Base-by-base conservation (phyloP, 1,139 yeast species). In the Candida glucosophila region DNA sequence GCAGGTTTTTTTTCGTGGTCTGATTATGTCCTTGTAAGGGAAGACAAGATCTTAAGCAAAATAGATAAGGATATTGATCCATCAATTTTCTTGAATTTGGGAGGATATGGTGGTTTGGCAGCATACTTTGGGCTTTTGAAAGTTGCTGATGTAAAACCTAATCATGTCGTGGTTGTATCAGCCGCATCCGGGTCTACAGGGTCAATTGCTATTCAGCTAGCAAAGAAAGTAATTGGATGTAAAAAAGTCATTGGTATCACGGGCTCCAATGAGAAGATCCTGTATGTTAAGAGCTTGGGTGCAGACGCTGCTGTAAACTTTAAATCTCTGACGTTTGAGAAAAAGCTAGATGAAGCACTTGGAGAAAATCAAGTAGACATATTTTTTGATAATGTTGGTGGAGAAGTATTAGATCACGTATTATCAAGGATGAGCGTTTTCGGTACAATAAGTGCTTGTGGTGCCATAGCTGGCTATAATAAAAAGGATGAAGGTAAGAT, bases 301-400 rank as follows among this genome's bases (percentile, higher is more conserved):
- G 58, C 57, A 2, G 56, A 52, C 32, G 33, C 30, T 23, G 47
- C 53, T 26, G 41, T 44, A 16, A 45, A 49, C 35, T 49, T 49
- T 40, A 37, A 39, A 16, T 39, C 33, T 13, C 46, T 61, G 2
- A 49, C 59, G 15, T 71, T 64, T 41, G 46, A 54, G 29, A 44
- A 55, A 22, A 53, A 71, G 29, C 57, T 75, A 34, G 32, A 44
- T 9, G 49, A 58, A 15, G 71, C 66, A 14, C 51, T 71, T 19
- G 75, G 67, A 23, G 61, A 54, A 8, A 58, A 55, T 20, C 51
- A 48, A 34, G 59, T 64, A 25, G 76, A 73, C 36, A 55, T 56
- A 17, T 71, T 61, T 43, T 66, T 58, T 33, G 81, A 73, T 43
- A 71, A 71, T 33, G 83, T 77, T 25, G 85, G 85, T 26, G 85